Conservation (phyloP, 805 yeast genomes). For the Ogataea nitratoaversa region DNA sequence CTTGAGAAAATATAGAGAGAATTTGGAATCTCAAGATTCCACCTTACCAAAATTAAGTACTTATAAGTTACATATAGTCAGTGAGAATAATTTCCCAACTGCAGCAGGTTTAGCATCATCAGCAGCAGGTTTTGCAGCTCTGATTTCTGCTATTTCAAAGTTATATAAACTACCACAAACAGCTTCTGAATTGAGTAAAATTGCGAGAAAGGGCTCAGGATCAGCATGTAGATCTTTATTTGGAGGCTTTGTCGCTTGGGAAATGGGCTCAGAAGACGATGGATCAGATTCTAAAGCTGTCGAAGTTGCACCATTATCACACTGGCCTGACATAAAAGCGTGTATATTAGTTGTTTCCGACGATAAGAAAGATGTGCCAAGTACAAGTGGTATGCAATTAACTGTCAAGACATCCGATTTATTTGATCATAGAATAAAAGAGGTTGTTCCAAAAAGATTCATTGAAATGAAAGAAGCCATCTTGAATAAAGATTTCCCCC, state of each 20-base stretch:
- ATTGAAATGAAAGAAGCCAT: conserved; percentile 79
- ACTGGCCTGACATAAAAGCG: conserved; percentile 94
- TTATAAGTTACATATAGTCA: conserved; percentile 72
- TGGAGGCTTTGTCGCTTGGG: conserved; percentile 99
- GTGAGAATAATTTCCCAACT: conserved; percentile 97
- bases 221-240: conserved; percentile 96
- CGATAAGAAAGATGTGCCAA: conserved; percentile 89
- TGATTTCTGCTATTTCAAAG: conserved; percentile 83
- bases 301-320: conserved; percentile 75
- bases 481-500: conserved; percentile 63
- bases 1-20: conserved; percentile 61
- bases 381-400: conserved; percentile 94
- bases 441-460: conserved; percentile 85
- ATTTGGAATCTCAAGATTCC: conserved; percentile 53
- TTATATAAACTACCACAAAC: conserved; percentile 83
- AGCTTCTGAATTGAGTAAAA: conserved; percentile 78
- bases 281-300: conserved; percentile 96
- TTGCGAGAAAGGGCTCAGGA: conserved; percentile 98
- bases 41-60: conserved; percentile 57
- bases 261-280: conserved; percentile 73
- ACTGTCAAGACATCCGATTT: conserved; percentile 88
- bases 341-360: conserved; percentile 90
- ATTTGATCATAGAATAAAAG: conserved; percentile 70
- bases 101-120: conserved; percentile 98
- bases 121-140: conserved; percentile 98